phyloP scores from a whole-genome alignment of 2,329 filamentous ascomycete species.

The Zymoseptoria pseudotritici region DNA sequence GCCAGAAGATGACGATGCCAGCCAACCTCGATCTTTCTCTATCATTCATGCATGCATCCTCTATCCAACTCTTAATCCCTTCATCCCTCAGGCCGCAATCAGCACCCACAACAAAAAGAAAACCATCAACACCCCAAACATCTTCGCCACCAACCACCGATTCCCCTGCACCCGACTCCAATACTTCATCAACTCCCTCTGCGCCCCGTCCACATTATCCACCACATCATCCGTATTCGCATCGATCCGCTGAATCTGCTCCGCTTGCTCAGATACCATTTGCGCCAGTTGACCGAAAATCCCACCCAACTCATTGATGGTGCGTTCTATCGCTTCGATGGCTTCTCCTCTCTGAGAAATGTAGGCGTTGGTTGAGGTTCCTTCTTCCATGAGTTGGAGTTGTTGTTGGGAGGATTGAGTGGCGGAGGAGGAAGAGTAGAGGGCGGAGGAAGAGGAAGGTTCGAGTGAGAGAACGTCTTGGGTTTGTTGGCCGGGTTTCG shows the following conservation, averaged over 20 bases:
- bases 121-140: conserved; percentile 89
- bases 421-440: conserved; percentile 30
- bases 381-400: conserved; percentile 81
- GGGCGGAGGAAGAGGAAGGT: conserved; percentile 36
- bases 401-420: conserved; percentile 58
- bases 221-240: conserved; percentile 97
- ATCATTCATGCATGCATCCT: background rate
- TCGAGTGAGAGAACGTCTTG: conserved; percentile 46
- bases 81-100: conserved; percentile 26
- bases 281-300: conserved; percentile 92
- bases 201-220: conserved; percentile 95
- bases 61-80: conserved; percentile 1
- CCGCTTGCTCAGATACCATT: conserved; percentile 95
- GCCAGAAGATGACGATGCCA: background rate
- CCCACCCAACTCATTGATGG: conserved; percentile 81
- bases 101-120: conserved; percentile 41
- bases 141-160: conserved; percentile 81
- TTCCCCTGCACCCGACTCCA: conserved; percentile 93
- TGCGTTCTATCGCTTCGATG: conserved; percentile 93
- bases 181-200: conserved; percentile 92
- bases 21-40: background rate
- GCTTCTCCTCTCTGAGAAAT: conserved; percentile 91
- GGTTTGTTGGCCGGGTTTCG: conserved; percentile 33
- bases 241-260: conserved; percentile 96
- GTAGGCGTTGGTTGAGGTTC: conserved; percentile 75